phyloP scores from a whole-genome alignment of 2,329 filamentous ascomycete species.

The Colletotrichum coccodes region DNA sequence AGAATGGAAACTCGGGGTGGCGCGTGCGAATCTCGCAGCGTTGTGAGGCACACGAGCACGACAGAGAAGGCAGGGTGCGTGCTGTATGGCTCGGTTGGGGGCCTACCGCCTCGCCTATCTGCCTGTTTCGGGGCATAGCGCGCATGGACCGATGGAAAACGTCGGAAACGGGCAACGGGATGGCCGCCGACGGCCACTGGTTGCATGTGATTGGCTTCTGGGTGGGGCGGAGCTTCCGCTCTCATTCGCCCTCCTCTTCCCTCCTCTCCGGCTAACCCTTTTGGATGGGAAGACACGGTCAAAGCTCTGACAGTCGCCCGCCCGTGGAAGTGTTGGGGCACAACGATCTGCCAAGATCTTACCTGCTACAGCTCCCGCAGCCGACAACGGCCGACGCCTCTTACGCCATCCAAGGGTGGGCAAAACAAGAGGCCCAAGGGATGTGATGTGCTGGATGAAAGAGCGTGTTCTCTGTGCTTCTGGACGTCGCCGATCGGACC shows the following conservation, averaged over 20 bases:
- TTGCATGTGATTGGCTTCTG: conserved; percentile 32
- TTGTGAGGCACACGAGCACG: background rate
- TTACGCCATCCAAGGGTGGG: conserved; percentile 8
- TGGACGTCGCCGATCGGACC: conserved; percentile 30
- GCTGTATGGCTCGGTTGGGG: conserved; percentile 18
- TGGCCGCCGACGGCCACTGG: conserved; percentile 3
- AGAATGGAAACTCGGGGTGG: conserved; percentile 28
- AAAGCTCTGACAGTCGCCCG: background rate
- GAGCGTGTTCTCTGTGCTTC: background rate
- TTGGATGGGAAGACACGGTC: background rate
- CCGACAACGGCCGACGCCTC: conserved; percentile 17
- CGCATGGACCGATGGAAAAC: conserved; percentile 16
- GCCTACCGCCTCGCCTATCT: conserved; percentile 19
- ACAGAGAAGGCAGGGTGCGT: background rate
- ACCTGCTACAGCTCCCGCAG: background rate
- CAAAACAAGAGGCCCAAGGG: background rate
- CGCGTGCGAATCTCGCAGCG: conserved; percentile 18
- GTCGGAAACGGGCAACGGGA: conserved; percentile 12
- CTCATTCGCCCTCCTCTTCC: background rate
- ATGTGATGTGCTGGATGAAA: background rate
- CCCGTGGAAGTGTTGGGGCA: background rate
- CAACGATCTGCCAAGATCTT: background rate
- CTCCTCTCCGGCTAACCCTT: no score
- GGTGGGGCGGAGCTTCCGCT: conserved; percentile 5
- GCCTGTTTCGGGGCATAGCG: conserved; percentile 16